Conservation (phyloP, 2,329 filamentous ascomycete genomes). For the Aspergillus hortae region DNA sequence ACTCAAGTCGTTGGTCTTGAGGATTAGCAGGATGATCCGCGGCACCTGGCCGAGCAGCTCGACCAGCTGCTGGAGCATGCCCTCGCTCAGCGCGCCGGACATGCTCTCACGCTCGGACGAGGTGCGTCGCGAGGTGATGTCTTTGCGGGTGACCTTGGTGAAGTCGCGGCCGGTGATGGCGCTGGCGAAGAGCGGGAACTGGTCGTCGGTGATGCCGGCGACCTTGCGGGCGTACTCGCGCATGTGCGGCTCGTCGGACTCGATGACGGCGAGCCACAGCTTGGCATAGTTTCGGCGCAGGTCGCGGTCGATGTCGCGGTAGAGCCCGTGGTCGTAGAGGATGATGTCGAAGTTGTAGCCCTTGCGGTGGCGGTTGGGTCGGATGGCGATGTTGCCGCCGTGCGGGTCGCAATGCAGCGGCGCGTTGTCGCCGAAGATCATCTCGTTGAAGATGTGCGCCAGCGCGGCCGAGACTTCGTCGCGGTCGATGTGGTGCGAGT, state of each 20-base stretch:
- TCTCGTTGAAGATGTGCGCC: slow-evolving; percentile 94
- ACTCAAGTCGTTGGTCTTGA: slow-evolving; percentile 96
- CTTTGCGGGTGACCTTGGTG: slow-evolving; percentile 63
- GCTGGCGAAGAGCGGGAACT: slow-evolving; percentile 92
- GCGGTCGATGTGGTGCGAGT: slow-evolving; percentile 80
- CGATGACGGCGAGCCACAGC: slow-evolving; percentile 93
- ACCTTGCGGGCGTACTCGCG: slow-evolving; percentile 84
- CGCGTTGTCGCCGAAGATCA: slow-evolving; percentile 90
- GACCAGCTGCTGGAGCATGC: slow-evolving; percentile 82
- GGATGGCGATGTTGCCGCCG: slow-evolving; percentile 90
- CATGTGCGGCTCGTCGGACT: slow-evolving; percentile 82
- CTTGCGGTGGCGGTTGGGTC: slow-evolving; percentile 63
- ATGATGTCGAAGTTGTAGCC: slow-evolving; percentile 88
- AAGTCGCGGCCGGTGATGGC: slow-evolving; percentile 96
- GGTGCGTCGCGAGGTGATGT: slow-evolving; percentile 58
- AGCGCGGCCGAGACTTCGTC: slow-evolving; percentile 93
- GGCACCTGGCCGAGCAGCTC: slow-evolving; percentile 85
- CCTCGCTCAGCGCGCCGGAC: slow-evolving; percentile 76
- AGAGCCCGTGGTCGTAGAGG: slow-evolving; percentile 94
- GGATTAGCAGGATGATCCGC: slow-evolving; percentile 84
- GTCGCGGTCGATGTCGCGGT: slow-evolving; percentile 79
- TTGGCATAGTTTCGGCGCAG: slow-evolving; percentile 87
- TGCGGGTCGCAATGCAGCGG: slow-evolving; percentile 96
- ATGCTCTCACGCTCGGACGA: slow-evolving; percentile 82
- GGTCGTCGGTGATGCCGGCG: slow-evolving; percentile 79